Base-by-base conservation (phyloP, 371 early-diverging fungal species). In the Coemansia sp. region DNA sequence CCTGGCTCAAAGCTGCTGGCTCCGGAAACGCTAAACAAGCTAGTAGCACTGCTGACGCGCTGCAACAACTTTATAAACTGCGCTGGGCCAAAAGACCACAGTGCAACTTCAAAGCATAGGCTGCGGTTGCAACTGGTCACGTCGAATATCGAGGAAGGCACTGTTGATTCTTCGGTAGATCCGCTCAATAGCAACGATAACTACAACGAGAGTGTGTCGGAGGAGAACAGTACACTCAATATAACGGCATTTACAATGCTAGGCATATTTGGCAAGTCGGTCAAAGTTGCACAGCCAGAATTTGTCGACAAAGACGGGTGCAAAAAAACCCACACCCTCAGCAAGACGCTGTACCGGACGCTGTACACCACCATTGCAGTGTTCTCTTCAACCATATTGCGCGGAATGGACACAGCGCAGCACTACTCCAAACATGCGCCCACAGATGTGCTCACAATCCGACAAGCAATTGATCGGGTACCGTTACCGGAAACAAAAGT, bases 291-390 rank as follows among this genome's bases (percentile, higher is more conserved):
- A 3, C 50, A 25, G 50, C 40, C 33, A 1, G 12, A 14, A 52
- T 25, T 61, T 50, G 53, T 44, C 5, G 18, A 42, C 18, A 21
- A 16, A 23, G 30, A n/a, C 18, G 28, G 14, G 23, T 5, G 18
- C 3, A 25, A 40, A 40, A 71, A 51, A 26, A 23, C 48, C 7
- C 44, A 61, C 53, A 37, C 42, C 3, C 51, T 77, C n/a, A 65
- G 66, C 30, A 52, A 59, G 21, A 62, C 78, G 59, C 63, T 77
- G 14, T 74, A 73, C 60, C 47, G 48, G 26, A 59, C 62, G n/a
- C 69, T 77, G 12, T 62, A 55, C 18, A 74, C 78, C 16, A 53
- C 67, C n/a, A 40, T 69, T 2, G 40, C 55, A 14, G 75, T 74
- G 23, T 68, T 65, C 33, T 75, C 77, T 1, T 64, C 69, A 5